Evolutionary conservation across 139 green algal species (phyloP).

Genomic region (Raphidocelis subcapitata): DNA sequence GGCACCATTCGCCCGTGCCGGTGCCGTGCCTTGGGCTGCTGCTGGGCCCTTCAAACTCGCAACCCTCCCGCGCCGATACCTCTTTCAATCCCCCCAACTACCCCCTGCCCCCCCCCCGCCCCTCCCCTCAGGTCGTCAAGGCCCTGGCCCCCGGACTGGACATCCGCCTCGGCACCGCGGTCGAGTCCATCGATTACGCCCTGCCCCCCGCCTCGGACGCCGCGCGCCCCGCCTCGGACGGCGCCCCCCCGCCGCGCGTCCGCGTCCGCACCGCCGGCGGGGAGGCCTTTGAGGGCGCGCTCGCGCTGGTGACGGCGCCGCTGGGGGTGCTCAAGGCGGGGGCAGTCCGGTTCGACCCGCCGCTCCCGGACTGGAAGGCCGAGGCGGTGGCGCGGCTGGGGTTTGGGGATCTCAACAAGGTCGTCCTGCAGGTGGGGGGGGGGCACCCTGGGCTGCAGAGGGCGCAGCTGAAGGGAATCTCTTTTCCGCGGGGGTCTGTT

Average conservation of each 20-base stretch:
- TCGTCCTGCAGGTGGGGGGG: constrained; percentile 42
- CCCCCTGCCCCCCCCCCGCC: no score
- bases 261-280: constrained; percentile 12
- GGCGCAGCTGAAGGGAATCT: no score
- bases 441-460: no score
- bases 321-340: constrained; percentile 69
- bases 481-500: no score
- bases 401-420: constrained; percentile 88
- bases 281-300: constrained; percentile 21
- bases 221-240: no score
- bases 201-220: background rate
- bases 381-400: constrained; percentile 68
- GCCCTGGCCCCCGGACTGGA: background rate
- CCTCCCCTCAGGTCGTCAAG: background rate
- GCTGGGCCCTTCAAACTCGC: no score
- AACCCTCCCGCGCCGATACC: no score
- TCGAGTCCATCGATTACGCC: constrained; percentile 25
- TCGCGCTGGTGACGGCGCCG: constrained; percentile 70
- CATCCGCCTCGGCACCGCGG: constrained; percentile 34
- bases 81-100: constrained; percentile 26
- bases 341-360: constrained; percentile 67
- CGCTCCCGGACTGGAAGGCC: constrained; percentile 73
- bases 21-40: no score
- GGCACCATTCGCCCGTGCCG: no score
- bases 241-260: background rate